These are phyloP conservation scores for Pythium biforme DNA, from an alignment of 352 stramenopile genomes.

Conservation along the genomic window DNA sequence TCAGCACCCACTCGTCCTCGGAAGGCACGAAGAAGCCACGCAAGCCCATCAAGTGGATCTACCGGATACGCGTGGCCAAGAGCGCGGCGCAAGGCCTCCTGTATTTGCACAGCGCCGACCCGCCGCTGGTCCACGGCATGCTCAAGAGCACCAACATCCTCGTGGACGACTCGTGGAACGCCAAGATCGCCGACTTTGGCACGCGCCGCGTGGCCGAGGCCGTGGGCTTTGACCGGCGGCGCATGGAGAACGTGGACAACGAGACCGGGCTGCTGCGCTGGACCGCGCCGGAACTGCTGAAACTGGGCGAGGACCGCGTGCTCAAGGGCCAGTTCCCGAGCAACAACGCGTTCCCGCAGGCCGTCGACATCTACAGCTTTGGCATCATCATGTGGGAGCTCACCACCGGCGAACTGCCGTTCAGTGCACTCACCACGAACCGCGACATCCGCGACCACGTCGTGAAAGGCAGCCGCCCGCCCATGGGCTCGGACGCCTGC, in stretches of 20 bases:
- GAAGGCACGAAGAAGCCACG: constrained; percentile 38
- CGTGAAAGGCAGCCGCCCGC: constrained; percentile 65
- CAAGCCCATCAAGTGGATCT: constrained; percentile 78
- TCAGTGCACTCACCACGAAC: constrained; percentile 62
- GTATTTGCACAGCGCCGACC: constrained; percentile 83
- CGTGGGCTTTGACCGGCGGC: constrained; percentile 68
- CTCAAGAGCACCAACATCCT: constrained; percentile 89
- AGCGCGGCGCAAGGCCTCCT: constrained; percentile 75
- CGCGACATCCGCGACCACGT: constrained; percentile 76
- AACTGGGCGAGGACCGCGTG: constrained; percentile 70
- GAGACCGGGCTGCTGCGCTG: constrained; percentile 63
- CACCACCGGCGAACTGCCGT: constrained; percentile 79
- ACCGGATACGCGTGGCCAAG: constrained; percentile 77
- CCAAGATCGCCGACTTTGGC: constrained; percentile 86
- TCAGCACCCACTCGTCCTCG: constrained; percentile 23
- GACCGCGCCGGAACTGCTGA: constrained; percentile 79
- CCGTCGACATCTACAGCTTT: constrained; percentile 87
- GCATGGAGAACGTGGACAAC: constrained; percentile 56
- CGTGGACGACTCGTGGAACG: constrained; percentile 88
- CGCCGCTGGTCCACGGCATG: constrained; percentile 80
- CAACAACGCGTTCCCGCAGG: constrained; percentile 51
- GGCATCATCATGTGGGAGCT: constrained; percentile 89
- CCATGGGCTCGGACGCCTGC: constrained; percentile 74
- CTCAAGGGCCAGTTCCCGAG: constrained; percentile 58
- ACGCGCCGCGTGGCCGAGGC: constrained; percentile 77